Evolutionary conservation across 805 yeast species (phyloP), one percentile per base, ranked within the genome.

Genomic region (Suhomyces kilbournensis): DNA sequence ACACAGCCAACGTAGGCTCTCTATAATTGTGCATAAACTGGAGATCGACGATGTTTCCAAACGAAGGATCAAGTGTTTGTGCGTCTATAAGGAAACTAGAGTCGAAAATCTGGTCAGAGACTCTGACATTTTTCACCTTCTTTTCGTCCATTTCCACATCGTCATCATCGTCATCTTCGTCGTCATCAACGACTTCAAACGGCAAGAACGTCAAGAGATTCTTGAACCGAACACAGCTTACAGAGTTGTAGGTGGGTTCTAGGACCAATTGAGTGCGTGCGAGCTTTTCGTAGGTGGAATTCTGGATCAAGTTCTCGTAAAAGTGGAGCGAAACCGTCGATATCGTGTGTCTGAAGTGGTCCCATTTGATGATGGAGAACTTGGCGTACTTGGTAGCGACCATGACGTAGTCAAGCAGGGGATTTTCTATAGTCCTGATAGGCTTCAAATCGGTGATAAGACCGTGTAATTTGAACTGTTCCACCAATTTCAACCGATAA

Each of bases 291-390:
- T 77, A 71, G 1, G 84, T 77, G 9, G 76, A 61, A 32, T 77
- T 73, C 42, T 78, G 78, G 48, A 90, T 73, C 23, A 82, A 81
- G 44, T 82, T 80, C 60, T 93, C 97, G 67, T 92, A 94, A 65
- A 81, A 90, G 70, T 94, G 99, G 48, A 94, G 72, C 48, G 96
- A 88, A 1, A 83, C 78, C 0, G 97, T 89, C 23, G 79, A 74
- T n/a, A 93, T 74, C 1, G 79, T 60, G 56, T 82, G 75, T n/a
- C 60, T 64, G 3, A 62, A 67, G 3, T 68, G 66, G 60, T 90
- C 86, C 89, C 96, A 94, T 51, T 78, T 77, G 26, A 93, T 68
- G 15, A 92, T 69, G 0, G 96, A 88, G 39, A 91, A 61, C 64
- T 93, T 93, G 28, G 97, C 97, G 48, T 72, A 73, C 53, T 83